Conservation (phyloP, 331 rosid species). For the Quercus phellos region DNA sequence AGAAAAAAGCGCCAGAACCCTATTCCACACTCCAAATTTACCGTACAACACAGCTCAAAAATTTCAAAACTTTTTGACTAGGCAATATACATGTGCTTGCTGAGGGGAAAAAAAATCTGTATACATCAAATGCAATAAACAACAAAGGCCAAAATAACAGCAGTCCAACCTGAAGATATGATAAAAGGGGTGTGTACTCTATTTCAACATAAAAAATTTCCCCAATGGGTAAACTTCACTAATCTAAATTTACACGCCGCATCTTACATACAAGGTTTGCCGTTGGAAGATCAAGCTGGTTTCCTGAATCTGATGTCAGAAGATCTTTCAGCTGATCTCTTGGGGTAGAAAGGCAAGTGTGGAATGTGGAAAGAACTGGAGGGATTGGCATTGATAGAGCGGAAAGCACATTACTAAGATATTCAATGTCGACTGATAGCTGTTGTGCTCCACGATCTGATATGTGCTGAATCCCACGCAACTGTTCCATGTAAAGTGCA, state of each 20-base stretch:
- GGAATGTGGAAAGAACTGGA: conserved; percentile 68
- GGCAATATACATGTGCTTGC: background rate
- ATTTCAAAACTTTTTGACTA: background rate
- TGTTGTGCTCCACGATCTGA: conserved; percentile 93
- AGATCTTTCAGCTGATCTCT: conserved; percentile 78
- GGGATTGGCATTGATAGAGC: conserved; percentile 93
- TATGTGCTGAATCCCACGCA: conserved; percentile 78
- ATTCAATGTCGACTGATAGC: conserved; percentile 85
- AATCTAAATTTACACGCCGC: conserved; percentile 69
- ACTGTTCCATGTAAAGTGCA: conserved; percentile 82
- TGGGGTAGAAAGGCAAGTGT: conserved; percentile 64
- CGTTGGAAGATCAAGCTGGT: conserved; percentile 76
- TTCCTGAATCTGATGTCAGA: conserved; percentile 57
- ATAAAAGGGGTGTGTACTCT: background rate
- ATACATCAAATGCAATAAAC: background rate
- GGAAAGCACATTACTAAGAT: conserved; percentile 85
- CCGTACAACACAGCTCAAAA: background rate
- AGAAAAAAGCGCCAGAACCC: no score
- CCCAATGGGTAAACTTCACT: conserved; percentile 10
- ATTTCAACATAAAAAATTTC: background rate
- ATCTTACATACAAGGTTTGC: conserved; percentile 91
- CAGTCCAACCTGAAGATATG: background rate
- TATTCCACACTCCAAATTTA: no score
- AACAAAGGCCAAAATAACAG: background rate
- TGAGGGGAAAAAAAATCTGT: background rate